Percentiles rank a stretch among this genome's conserved stretches.
These are phyloP conservation scores for Heteromeles arbutifolia DNA, from an alignment of 306 rosid genomes.

Conservation along the genomic window DNA sequence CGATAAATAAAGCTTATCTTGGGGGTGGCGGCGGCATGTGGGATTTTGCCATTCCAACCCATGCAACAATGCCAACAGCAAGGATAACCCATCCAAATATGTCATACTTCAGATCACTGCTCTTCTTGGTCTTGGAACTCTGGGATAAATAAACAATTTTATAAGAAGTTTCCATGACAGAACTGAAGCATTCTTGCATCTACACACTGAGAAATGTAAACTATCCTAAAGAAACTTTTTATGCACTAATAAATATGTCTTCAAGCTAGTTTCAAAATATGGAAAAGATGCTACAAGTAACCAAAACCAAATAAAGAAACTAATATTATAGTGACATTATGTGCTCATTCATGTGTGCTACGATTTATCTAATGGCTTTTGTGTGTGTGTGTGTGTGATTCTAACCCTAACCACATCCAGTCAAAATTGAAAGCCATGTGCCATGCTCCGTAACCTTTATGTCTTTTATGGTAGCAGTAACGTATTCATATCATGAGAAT, in stretches of 20 bases:
- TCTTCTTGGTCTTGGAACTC: slow-evolving; percentile 57
- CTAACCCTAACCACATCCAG: background rate
- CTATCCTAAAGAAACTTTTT: background rate
- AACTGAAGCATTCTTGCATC: background rate
- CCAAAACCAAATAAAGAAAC: background rate
- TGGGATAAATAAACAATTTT: slow-evolving; percentile 14
- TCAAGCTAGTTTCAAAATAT: background rate
- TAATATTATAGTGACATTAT: too few species aligned
- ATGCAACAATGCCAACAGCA: slow-evolving; percentile 60
- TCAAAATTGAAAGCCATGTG: background rate
- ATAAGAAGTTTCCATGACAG: background rate
- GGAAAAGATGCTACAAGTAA: background rate
- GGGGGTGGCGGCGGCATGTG: slow-evolving; percentile 55
- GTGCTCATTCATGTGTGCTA: background rate
- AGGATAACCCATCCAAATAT: slow-evolving; percentile 78
- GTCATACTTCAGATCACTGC: slow-evolving; percentile 66
- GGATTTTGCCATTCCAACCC: slow-evolving; percentile 76
- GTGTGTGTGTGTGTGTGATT: background rate
- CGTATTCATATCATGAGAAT: too few species aligned
- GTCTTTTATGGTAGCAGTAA: background rate
- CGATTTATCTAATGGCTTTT: background rate
- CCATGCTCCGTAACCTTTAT: background rate
- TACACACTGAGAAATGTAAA: background rate
- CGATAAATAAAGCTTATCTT: slow-evolving; percentile 31
- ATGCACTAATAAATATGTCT: background rate